Evolutionary conservation across 495 filamentous ascomycete genomes (phyloP).

Genomic region (Saxispiralis lemnorum): DNA sequence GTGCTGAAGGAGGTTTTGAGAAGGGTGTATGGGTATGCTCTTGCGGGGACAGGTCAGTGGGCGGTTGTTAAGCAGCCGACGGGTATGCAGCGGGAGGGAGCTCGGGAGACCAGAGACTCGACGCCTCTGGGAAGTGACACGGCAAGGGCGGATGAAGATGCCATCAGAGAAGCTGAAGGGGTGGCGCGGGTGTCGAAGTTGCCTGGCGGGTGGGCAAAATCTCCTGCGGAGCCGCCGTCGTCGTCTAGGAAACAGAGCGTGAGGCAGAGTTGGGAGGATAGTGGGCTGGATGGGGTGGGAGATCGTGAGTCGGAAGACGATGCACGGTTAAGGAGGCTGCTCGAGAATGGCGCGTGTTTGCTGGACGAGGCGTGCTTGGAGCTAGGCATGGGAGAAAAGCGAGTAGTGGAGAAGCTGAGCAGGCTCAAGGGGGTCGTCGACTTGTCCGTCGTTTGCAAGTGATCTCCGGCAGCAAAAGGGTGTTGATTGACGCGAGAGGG

Average conservation of each 20-base stretch:
- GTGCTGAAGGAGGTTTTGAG: slow-evolving; percentile 92
- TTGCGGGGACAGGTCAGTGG: slow-evolving; percentile 19
- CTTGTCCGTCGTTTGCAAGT: slow-evolving; percentile 7
- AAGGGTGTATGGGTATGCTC: slow-evolving; percentile 77
- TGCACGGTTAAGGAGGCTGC: slow-evolving; percentile 39
- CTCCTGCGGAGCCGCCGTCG: slow-evolving; percentile 1
- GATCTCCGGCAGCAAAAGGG: not conserved
- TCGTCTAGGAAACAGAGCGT: not conserved
- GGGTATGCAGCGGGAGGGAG: no score
- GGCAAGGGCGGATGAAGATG: slow-evolving; percentile 4
- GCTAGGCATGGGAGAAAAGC: slow-evolving; percentile 39
- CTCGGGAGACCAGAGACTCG: not conserved
- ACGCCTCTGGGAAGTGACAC: slow-evolving; percentile 2
- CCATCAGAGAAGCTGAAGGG: slow-evolving; percentile 2
- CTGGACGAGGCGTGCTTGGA: slow-evolving; percentile 88
- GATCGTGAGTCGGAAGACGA: slow-evolving; percentile 11
- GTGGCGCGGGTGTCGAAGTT: slow-evolving; percentile 10
- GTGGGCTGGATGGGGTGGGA: not conserved
- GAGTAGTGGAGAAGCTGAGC: slow-evolving; percentile 28
- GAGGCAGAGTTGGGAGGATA: not conserved
- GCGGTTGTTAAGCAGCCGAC: slow-evolving; percentile 20
- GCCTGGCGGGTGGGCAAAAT: slow-evolving; percentile 17
- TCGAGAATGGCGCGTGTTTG: slow-evolving; percentile 57
- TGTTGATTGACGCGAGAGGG: no score
- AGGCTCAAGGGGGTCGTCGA: slow-evolving; percentile 3